phyloP scores from a whole-genome alignment of 768 basidiomycete genomes.

The Tulasnella sp. region DNA sequence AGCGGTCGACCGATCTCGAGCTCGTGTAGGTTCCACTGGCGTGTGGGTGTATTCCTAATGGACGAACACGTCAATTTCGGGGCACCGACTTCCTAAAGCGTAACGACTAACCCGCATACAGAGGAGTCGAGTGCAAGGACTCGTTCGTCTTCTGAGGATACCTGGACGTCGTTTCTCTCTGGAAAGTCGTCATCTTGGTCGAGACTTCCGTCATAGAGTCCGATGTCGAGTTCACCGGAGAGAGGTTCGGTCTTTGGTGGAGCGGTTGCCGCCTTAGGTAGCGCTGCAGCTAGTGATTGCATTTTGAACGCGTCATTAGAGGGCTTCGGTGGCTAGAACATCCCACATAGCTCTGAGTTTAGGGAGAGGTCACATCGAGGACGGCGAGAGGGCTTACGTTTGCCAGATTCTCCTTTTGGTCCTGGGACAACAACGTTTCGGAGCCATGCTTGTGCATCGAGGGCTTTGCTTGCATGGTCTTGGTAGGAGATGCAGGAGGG shows the following conservation, averaged over 20 bases:
- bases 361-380: not conserved
- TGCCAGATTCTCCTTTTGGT: not conserved
- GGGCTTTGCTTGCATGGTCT: not conserved
- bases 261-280: not conserved
- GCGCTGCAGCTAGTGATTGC: not conserved
- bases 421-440: not conserved
- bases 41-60: slow-evolving; percentile 55
- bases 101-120: not conserved
- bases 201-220: slow-evolving; percentile 86
- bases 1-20: slow-evolving; percentile 94
- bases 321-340: not conserved
- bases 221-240: slow-evolving; percentile 48
- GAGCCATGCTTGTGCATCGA: not conserved
- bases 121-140: not conserved
- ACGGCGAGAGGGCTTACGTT: not conserved
- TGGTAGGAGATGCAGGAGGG: not conserved
- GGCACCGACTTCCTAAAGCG: not conserved
- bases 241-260: not conserved
- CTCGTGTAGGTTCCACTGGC: slow-evolving; percentile 71
- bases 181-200: slow-evolving; percentile 49
- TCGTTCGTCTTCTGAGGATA: not conserved
- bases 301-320: not conserved
- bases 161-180: not conserved
- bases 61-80: not conserved
- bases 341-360: not conserved